Percentiles rank a stretch among this genome's conserved stretches.
phyloP scores from a whole-genome alignment of 148 eudicot genomes.

The Pharnaceum exiguum region DNA sequence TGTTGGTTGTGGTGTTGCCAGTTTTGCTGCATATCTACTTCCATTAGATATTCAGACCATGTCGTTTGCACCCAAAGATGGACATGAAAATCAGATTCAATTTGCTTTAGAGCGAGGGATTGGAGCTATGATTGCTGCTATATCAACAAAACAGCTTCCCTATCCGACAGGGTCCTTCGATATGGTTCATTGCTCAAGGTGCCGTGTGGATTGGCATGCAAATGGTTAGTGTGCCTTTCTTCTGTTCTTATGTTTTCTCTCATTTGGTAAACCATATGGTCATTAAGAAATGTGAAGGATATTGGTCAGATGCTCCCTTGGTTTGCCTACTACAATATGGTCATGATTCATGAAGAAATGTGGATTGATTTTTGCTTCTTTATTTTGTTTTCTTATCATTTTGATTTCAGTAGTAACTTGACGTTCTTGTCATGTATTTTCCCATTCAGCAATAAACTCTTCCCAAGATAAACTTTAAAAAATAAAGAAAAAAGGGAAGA shows the following conservation, averaged over 20 bases:
- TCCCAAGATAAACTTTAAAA: no score
- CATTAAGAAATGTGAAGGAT: no score
- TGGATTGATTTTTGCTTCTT: no score
- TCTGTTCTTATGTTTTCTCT: not conserved
- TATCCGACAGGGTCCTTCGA: conserved; percentile 89
- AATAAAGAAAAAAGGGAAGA: no score
- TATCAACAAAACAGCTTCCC: conserved; percentile 88
- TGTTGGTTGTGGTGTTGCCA: conserved; percentile 99
- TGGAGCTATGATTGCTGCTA: conserved; percentile 85
- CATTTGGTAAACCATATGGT: not conserved
- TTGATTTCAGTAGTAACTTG: no score
- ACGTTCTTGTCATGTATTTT: no score
- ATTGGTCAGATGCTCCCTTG: no score
- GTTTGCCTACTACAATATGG: no score
- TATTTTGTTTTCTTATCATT: no score
- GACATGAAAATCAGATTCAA: conserved; percentile 96
- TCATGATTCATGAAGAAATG: no score
- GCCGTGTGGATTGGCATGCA: conserved; percentile 94
- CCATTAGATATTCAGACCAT: conserved; percentile 73
- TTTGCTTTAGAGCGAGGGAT: conserved; percentile 95
- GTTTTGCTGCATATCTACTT: conserved; percentile 87
- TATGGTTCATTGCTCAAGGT: conserved; percentile 95
- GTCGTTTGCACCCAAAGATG: conserved; percentile 98
- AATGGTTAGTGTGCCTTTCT: conserved; percentile 47
- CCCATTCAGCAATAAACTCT: no score